phyloP scores from a whole-genome alignment of 345 rosid species.

The Syzygium oleosum region DNA sequence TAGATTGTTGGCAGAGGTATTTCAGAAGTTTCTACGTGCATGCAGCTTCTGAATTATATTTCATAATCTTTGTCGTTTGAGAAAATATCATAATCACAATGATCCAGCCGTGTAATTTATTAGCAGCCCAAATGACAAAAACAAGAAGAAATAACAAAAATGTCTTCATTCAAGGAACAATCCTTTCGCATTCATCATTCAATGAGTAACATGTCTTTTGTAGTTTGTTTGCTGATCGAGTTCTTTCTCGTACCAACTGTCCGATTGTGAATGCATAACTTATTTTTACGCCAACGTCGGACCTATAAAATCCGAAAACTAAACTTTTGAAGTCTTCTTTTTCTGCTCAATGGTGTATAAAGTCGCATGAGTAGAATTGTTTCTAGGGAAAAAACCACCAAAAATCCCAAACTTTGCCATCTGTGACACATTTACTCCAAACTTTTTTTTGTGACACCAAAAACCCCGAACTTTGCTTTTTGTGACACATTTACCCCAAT shows the following conservation, averaged over 20 bases:
- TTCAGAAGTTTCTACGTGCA: neutral
- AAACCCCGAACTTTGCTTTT: no score
- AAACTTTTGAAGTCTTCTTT: neutral
- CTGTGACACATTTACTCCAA: no score
- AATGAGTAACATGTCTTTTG: neutral
- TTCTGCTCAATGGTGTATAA: neutral
- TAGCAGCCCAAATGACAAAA: neutral
- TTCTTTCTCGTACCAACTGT: neutral
- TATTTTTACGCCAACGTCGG: neutral
- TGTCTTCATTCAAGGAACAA: neutral
- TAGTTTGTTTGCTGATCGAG: neutral
- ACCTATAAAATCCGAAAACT: neutral
- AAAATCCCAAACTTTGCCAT: no score
- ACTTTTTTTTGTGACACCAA: no score
- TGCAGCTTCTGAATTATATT: neutral
- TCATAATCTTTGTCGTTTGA: neutral
- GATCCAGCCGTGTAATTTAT: neutral
- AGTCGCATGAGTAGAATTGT: neutral
- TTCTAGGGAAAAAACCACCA: no score
- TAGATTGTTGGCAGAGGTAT: neutral
- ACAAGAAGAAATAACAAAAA: neutral
- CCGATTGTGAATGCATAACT: neutral
- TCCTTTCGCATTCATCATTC: neutral
- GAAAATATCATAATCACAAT: neutral
- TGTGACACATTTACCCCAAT: no score